Percentiles rank a stretch among this genome's conserved stretches.
Evolutionary conservation across 2,329 filamentous ascomycete genomes (phyloP).

Genomic region (Ophiostoma populinum): DNA sequence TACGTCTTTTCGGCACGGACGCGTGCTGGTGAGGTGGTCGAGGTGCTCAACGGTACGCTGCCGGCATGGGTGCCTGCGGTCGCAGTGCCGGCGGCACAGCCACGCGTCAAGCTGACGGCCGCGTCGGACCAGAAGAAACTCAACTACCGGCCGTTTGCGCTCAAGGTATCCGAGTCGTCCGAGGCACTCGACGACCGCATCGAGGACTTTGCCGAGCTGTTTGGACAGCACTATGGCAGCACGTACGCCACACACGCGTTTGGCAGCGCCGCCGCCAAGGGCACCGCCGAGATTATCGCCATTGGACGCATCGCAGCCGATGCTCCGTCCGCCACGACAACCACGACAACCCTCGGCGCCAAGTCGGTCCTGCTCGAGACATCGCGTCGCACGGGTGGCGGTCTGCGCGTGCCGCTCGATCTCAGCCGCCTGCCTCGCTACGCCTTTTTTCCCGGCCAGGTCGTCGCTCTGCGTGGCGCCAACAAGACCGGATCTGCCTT

Average conservation of each 20-base stretch:
- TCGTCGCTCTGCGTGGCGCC: slow-evolving; percentile 71
- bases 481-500: slow-evolving; percentile 80
- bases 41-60: slow-evolving; percentile 68
- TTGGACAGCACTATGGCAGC: slow-evolving; percentile 58
- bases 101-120: slow-evolving; percentile 69
- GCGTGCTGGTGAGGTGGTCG: slow-evolving; percentile 66
- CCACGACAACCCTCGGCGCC: slow-evolving; percentile 17
- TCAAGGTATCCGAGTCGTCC: slow-evolving; percentile 85
- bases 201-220: slow-evolving; percentile 65
- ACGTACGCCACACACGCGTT: slow-evolving; percentile 45
- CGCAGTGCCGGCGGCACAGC: slow-evolving; percentile 53
- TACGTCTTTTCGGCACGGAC: slow-evolving; percentile 61
- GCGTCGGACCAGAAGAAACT: slow-evolving; percentile 85
- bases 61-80: slow-evolving; percentile 49
- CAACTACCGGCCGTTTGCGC: slow-evolving; percentile 77
- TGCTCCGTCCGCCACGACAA: slow-evolving; percentile 45
- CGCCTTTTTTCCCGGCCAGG: slow-evolving; percentile 87
- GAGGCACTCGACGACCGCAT: slow-evolving; percentile 91
- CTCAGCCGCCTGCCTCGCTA: slow-evolving; percentile 50
- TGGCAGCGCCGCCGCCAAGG: slow-evolving; percentile 71
- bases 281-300: slow-evolving; percentile 72
- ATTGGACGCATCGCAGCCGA: slow-evolving; percentile 88
- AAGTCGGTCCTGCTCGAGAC: slow-evolving; percentile 80
- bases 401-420: slow-evolving; percentile 64
- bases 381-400: slow-evolving; percentile 67